Evolutionary conservation across 164 flowering plant genomes (phyloP).

Genomic region (Nymphaea colorata): DNA sequence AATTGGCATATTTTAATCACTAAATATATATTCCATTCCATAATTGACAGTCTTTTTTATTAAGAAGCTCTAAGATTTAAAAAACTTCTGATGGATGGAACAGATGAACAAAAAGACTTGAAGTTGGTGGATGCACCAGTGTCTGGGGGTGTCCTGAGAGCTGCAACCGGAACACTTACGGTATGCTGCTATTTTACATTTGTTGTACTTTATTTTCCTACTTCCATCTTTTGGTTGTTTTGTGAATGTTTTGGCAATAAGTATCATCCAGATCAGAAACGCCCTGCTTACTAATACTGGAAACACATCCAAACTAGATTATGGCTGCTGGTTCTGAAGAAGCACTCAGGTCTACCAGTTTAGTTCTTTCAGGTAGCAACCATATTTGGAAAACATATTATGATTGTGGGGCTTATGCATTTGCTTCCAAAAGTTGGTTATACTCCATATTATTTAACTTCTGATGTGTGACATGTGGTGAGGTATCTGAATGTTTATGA

Average conservation of each 20-base stretch:
- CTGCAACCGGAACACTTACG: constrained; percentile 80
- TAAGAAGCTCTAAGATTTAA: no score
- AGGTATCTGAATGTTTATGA: constrained; percentile 6
- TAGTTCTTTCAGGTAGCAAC: constrained; percentile 73
- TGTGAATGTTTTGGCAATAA: neutral
- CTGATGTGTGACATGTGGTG: neutral
- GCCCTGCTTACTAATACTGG: neutral
- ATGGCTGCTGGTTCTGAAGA: constrained; percentile 90
- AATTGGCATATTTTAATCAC: no score
- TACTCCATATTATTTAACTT: neutral
- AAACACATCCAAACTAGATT: constrained; percentile 28
- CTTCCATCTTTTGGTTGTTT: neutral
- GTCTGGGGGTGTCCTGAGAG: constrained; percentile 93
- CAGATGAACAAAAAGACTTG: constrained; percentile 59
- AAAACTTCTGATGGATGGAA: neutral
- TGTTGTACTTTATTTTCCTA: neutral
- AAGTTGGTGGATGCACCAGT: constrained; percentile 99
- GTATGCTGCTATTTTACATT: constrained; percentile 22
- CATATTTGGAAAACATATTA: neutral
- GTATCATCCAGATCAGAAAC: no score
- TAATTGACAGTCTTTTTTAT: no score
- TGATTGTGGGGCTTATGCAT: neutral
- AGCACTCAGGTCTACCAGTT: constrained; percentile 62
- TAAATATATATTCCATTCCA: no score
- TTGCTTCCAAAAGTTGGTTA: neutral